A percentile compares a stretch with the other conserved stretches of the same genome.
Evolutionary conservation across 441 rosid species (phyloP).

Genomic region (Croton laevigatus): DNA sequence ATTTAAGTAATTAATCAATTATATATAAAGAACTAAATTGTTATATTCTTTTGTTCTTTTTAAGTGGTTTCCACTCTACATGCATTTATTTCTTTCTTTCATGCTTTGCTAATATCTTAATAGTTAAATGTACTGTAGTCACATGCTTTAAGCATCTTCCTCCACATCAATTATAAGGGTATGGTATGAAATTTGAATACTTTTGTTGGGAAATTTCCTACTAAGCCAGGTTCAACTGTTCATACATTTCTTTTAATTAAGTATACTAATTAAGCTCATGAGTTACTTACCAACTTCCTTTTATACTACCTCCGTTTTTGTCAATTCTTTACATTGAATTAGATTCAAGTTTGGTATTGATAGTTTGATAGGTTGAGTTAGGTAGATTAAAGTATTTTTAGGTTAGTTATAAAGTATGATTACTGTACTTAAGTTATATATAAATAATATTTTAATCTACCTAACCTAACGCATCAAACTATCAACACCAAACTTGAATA

Average conservation of each 20-base stretch:
- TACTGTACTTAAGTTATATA: too few species aligned
- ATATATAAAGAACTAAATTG: conserved; percentile 1
- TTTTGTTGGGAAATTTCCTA: conserved; percentile 3
- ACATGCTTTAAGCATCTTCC: conserved; percentile 23
- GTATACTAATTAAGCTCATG: too few species aligned
- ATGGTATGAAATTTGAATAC: not conserved
- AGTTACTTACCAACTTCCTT: not conserved
- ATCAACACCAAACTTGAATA: too few species aligned
- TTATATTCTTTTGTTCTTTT: not conserved
- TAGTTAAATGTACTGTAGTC: not conserved
- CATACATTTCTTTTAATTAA: not conserved
- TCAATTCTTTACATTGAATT: too few species aligned
- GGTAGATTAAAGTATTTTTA: too few species aligned
- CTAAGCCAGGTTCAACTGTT: not conserved
- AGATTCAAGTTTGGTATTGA: too few species aligned
- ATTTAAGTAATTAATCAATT: conserved; percentile 1
- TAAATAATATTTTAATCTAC: too few species aligned
- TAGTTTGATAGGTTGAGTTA: too few species aligned
- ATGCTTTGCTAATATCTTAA: not conserved
- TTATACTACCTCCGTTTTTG: too few species aligned
- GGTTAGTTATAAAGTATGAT: too few species aligned
- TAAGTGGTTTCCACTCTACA: not conserved
- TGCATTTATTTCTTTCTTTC: not conserved
- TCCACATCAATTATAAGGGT: conserved; percentile 5
- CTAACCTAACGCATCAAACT: too few species aligned